Conservation (phyloP, 2,329 filamentous ascomycete genomes). For the Cladosporium sp. region DNA sequence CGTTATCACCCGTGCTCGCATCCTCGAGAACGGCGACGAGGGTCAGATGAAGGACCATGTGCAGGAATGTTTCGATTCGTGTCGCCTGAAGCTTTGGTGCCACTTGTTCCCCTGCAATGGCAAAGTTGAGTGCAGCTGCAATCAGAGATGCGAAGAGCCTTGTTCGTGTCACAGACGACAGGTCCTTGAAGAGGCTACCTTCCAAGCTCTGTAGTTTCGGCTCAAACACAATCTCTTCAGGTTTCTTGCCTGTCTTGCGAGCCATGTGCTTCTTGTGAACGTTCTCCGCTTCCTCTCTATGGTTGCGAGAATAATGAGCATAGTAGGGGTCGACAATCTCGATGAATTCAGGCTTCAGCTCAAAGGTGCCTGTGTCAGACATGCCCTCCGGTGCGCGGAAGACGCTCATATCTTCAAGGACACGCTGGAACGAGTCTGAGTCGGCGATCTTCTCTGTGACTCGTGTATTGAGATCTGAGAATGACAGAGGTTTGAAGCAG, state of each 20-base stretch:
- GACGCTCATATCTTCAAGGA: slow-evolving; percentile 80
- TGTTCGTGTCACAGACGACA: slow-evolving; percentile 77
- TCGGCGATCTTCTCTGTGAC: slow-evolving; percentile 87
- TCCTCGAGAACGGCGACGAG: slow-evolving; percentile 76
- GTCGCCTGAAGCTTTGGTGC: slow-evolving; percentile 75
- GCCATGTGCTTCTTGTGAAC: slow-evolving; percentile 84
- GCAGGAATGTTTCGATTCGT: slow-evolving; percentile 83
- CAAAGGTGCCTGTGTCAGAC: slow-evolving; percentile 89
- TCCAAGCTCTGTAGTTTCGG: slow-evolving; percentile 73
- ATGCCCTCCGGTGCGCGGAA: slow-evolving; percentile 89
- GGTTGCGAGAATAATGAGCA: slow-evolving; percentile 93
- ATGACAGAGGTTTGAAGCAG: slow-evolving; percentile 93
- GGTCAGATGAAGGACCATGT: slow-evolving; percentile 83
- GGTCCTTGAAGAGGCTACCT: slow-evolving; percentile 69
- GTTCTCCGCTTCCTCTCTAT: slow-evolving; percentile 88
- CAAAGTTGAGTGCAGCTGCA: slow-evolving; percentile 81
- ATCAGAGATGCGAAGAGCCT: slow-evolving; percentile 86
- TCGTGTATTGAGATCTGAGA: slow-evolving; percentile 82
- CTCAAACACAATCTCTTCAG: slow-evolving; percentile 85
- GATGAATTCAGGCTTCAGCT: slow-evolving; percentile 79
- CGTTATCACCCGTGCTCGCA: slow-evolving; percentile 10
- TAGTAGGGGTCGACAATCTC: slow-evolving; percentile 93
- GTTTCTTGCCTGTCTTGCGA: slow-evolving; percentile 75
- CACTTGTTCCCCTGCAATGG: slow-evolving; percentile 62
- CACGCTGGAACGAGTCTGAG: slow-evolving; percentile 77